Percentiles rank a stretch among this genome's conserved stretches.
These are phyloP conservation scores for Jaapia argillacea DNA, from an alignment of 768 basidiomycete species.

Conservation along the genomic window DNA sequence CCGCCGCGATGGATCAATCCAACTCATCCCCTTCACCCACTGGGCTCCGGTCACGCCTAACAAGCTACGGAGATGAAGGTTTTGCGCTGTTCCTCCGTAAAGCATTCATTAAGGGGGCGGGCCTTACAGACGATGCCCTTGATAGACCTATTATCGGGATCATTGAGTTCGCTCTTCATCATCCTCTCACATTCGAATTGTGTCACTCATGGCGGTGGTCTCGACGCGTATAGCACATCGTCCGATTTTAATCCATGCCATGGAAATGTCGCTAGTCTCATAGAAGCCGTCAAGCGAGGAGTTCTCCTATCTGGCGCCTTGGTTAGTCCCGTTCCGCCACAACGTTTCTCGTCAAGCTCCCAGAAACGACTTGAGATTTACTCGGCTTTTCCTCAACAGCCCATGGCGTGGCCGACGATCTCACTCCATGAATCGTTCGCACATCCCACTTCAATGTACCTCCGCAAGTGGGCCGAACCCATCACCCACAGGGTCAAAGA, in stretches of 20 bases:
- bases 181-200: too few species aligned
- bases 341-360: too few species aligned
- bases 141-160: constrained; percentile 17
- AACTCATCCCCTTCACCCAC: neutral
- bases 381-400: too few species aligned
- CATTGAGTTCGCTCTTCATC: too few species aligned
- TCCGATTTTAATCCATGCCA: constrained; percentile 18
- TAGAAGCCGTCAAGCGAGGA: constrained; percentile 16
- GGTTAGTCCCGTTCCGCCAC: too few species aligned
- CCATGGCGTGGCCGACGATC: neutral
- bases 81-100: constrained; percentile 18
- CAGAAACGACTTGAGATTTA: too few species aligned
- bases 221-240: too few species aligned
- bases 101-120: constrained; percentile 19
- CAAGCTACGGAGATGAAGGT: constrained; percentile 13
- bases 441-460: neutral
- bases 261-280: constrained; percentile 11
- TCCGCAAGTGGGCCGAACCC: too few species aligned
- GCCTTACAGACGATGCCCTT: constrained; percentile 17
- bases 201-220: too few species aligned
- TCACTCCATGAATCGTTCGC: neutral
- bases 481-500: too few species aligned
- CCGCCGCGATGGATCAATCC: too few species aligned
- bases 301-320: constrained; percentile 14
- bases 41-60: constrained; percentile 2